Percentiles rank a stretch among this genome's conserved stretches.
Conservation (phyloP, 164 flowering plant species). For the Umbilicus rupestris region DNA sequence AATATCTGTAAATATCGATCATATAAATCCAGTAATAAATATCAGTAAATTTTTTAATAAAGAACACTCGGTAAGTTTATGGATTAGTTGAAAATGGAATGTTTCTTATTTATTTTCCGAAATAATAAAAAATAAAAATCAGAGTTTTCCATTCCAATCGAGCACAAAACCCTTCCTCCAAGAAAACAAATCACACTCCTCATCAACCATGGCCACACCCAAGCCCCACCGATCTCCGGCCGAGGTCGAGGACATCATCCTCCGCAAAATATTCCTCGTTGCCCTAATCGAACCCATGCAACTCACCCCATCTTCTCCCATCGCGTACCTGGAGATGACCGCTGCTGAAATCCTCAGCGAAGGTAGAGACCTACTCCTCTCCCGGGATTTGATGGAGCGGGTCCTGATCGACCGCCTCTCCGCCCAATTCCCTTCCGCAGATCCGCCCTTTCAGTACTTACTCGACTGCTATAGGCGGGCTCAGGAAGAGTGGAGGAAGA, state of each 20-base stretch:
- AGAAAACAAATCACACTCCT: neutral
- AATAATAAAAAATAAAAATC: too few species aligned
- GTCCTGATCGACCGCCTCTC: conserved; percentile 77
- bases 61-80: too few species aligned
- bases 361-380: conserved; percentile 41
- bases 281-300: conserved; percentile 41
- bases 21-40: too few species aligned
- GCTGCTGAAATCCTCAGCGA: conserved; percentile 93
- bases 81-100: too few species aligned
- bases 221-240: conserved; percentile 52
- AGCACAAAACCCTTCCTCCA: neutral
- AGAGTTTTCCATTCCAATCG: too few species aligned
- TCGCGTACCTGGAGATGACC: conserved; percentile 65
- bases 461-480: conserved; percentile 74
- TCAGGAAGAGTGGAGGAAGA: conserved; percentile 66
- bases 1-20: too few species aligned
- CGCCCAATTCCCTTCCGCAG: conserved; percentile 33
- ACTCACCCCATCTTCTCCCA: conserved; percentile 30
- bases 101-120: too few species aligned
- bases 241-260: conserved; percentile 76
- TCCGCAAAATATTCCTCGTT: conserved; percentile 67
- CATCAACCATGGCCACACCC: conserved; percentile 33
- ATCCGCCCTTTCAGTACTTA: conserved; percentile 65
- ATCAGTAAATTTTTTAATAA: too few species aligned
- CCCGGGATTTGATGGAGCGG: conserved; percentile 64